Evolutionary conservation across 2,329 filamentous ascomycete genomes (phyloP).

Genomic region (Helotiales sp.): DNA sequence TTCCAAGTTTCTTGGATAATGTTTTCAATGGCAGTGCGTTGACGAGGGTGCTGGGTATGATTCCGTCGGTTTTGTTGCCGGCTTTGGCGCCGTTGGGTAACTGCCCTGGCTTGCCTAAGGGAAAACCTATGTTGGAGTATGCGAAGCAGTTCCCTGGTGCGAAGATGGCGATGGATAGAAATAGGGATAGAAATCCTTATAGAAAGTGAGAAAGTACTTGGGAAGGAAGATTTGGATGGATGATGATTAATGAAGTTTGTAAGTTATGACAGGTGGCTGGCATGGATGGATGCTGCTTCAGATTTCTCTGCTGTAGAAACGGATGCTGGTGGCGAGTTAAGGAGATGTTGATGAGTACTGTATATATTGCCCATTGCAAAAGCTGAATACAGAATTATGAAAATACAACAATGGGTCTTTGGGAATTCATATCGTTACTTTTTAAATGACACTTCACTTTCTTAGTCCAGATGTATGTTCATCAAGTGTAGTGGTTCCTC

Average conservation of each 20-base stretch:
- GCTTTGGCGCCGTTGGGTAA: conserved; percentile 23
- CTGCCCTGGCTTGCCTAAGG: conserved; percentile 22
- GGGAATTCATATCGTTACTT: no score
- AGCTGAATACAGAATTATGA: no score
- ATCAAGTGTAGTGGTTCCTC: no score
- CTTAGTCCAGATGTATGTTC: no score
- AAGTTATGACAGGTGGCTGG: not conserved
- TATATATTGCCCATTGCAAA: no score
- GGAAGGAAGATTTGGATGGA: not conserved
- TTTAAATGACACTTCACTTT: no score
- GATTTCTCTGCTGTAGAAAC: not conserved
- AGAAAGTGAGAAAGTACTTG: not conserved
- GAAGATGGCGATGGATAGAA: conserved; percentile 22
- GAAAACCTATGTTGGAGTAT: conserved; percentile 24
- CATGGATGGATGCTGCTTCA: not conserved
- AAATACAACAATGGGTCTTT: no score
- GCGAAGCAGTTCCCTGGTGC: conserved; percentile 22
- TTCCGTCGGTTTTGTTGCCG: conserved; percentile 22
- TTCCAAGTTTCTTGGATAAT: conserved; percentile 24
- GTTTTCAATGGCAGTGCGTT: conserved; percentile 18
- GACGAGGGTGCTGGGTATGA: conserved; percentile 11
- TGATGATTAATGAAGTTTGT: not conserved
- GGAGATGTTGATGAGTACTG: no score
- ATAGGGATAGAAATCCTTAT: conserved; percentile 16
- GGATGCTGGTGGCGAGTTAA: not conserved